A percentile compares a stretch with the other conserved stretches of the same genome.
These are phyloP conservation scores for Rhizopogon vulgaris DNA, from an alignment of 768 basidiomycete genomes.

Conservation along the genomic window DNA sequence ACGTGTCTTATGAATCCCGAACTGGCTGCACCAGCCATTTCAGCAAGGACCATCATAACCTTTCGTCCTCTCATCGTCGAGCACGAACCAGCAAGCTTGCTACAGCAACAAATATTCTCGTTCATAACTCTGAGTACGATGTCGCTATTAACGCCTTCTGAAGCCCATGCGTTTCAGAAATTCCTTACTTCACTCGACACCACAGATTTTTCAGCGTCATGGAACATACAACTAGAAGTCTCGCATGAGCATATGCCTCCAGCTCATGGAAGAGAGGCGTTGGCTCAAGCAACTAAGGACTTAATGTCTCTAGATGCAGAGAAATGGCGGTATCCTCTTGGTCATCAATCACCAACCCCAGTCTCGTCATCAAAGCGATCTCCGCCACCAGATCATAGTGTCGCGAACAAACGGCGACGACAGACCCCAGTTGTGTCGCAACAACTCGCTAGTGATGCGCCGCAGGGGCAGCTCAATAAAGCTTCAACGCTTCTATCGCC, in stretches of 20 bases:
- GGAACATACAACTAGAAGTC: slow-evolving; percentile 34
- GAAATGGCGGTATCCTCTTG: slow-evolving; percentile 29
- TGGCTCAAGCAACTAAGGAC: slow-evolving; percentile 77
- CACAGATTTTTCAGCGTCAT: slow-evolving; percentile 38
- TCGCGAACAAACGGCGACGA: slow-evolving; percentile 29
- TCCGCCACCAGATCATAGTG: slow-evolving; percentile 15
- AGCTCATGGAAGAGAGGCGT: slow-evolving; percentile 52
- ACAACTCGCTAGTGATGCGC: slow-evolving; percentile 8
- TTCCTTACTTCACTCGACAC: slow-evolving; percentile 56
- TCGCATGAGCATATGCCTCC: slow-evolving; percentile 43
- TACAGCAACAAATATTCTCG: not conserved
- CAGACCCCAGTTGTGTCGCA: slow-evolving; percentile 13
- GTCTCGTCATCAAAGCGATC: slow-evolving; percentile 20
- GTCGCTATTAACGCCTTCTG: slow-evolving; percentile 61
- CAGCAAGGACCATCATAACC: slow-evolving; percentile 9
- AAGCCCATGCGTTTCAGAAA: slow-evolving; percentile 62
- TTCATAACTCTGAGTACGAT: slow-evolving; percentile 22
- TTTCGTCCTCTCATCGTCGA: not conserved
- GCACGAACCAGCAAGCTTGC: not conserved
- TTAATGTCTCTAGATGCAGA: slow-evolving; percentile 65
- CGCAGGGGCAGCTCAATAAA: slow-evolving; percentile 8
- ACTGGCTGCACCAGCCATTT: slow-evolving; percentile 6
- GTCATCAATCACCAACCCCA: slow-evolving; percentile 8
- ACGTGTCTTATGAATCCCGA: slow-evolving; percentile 18
- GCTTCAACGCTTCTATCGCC: slow-evolving; percentile 52